Base-by-base conservation (phyloP, 345 rosid genomes). In the Pseudoturritis turrita region DNA sequence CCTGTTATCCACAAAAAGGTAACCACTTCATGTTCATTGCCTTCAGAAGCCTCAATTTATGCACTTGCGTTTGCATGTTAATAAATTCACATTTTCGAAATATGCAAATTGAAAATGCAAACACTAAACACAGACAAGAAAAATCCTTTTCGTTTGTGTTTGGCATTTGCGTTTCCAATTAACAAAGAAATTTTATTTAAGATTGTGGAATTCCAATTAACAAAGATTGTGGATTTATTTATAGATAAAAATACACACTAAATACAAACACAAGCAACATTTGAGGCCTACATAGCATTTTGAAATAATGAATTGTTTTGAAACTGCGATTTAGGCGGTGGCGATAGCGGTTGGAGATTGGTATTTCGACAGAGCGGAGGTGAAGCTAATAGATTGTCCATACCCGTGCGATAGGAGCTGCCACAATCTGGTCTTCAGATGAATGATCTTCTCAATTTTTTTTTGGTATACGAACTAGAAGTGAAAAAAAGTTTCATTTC, bases 301-400 rank as follows among this genome's bases (percentile, higher is more conserved):
- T 12, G 19, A 7, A 8, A 15, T 22, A 36, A 50, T 50, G 1
- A 25, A 6, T 8, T 35, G 3, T 4, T 36, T 33, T 13, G 56
- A 49, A 51, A 76, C 55, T 81, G 41, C 5, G 68, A 63, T 79
- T n/a, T 88, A 91, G 97, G 86, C 89, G 7, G 83, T 91, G 33
- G 98, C 99, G 10, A 73, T 83, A 13, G 91, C 98, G 3, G 97
- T 91, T 40, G 99, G 96, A 78, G 96, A 91, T 61, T 95, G 99
- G 99, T 95, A 86, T 72, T 95, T 91, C 10, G 94, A 83, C 3
- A 83, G 97, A 22, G 79, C 94, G 2, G 71, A 63, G 2, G 83
- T 81, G 15, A 88, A 85, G 87, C 72, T 79, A 51, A 78, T 91
- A 18, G 99, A 95, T 53, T 95, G 99, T 41, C 84, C 99, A 0